phyloP scores from a whole-genome alignment of 352 stramenopile genomes.

The Phytopythium aichiense region DNA sequence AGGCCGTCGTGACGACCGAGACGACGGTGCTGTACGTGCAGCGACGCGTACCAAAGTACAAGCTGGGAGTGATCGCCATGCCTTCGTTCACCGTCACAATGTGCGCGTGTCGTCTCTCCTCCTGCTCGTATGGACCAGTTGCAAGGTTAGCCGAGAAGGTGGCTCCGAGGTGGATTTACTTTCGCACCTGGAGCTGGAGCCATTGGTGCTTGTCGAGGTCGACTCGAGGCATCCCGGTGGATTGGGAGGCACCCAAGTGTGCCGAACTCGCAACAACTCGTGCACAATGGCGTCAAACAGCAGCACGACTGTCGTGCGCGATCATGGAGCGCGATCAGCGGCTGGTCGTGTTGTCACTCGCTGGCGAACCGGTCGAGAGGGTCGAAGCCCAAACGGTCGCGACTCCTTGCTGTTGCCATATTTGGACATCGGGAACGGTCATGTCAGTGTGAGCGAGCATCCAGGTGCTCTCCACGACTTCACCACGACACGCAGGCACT shows the following conservation, averaged over 20 bases:
- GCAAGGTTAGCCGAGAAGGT: neutral
- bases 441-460: neutral
- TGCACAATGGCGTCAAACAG: neutral
- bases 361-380: neutral
- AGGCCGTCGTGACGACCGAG: slow-evolving; percentile 56
- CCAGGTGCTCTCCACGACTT: neutral
- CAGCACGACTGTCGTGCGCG: neutral
- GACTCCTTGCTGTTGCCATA: slow-evolving; percentile 2
- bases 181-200: slow-evolving; percentile 25
- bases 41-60: slow-evolving; percentile 71
- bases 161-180: neutral
- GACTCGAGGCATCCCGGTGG: neutral
- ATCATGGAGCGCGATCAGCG: neutral
- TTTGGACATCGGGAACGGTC: slow-evolving; percentile 1
- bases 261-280: neutral
- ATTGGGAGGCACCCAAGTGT: neutral
- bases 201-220: slow-evolving; percentile 36
- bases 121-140: neutral
- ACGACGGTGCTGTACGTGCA: slow-evolving; percentile 75
- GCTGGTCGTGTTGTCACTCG: neutral
- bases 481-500: neutral
- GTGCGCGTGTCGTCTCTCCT: slow-evolving; percentile 40
- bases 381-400: slow-evolving; percentile 3
- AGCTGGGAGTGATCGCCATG: slow-evolving; percentile 41
- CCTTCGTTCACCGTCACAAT: slow-evolving; percentile 61